Evolutionary conservation across 2,329 filamentous ascomycete species (phyloP), one percentile per base, ranked within the genome.

Genomic region (Claviceps humidiphila): DNA sequence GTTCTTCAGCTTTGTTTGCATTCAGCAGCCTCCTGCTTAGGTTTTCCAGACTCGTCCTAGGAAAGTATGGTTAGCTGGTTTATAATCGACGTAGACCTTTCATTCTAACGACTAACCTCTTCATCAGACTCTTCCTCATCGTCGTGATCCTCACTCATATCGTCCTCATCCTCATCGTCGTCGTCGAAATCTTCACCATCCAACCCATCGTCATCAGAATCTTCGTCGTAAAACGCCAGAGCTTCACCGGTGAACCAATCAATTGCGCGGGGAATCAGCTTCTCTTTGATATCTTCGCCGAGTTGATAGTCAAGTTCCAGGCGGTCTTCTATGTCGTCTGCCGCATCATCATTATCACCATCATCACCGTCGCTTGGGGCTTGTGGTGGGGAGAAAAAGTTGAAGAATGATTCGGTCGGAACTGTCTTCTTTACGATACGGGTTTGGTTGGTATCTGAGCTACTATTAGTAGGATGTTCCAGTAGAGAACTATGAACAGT

Each of bases 161-260:
- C 88, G 58, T 90, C 86, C 51, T 95, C 90, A 52, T 95, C 89
- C 54, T 96, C 91, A 17, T 94, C 89, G 30, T 96, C 90, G 40
- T 58, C 56, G 22, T 57, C 55, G 14, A 53, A 51, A 34, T 55
- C 54, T 40, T 53, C 54, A 45, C 24, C 52, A 13, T 90, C 85
- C 57, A 89, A 75, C 56, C 91, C 89, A 51, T 95, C 86, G 49
- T 80, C 81, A 41, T 91, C 86, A 55, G 95, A 71, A 8, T 53
- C 53, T 68, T 96, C 91, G 77, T 98, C 93, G 30, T 11, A 34
- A 62, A 89, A 98, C 61, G 93, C 90, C 58, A 98, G 83, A 60
- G 93, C 93, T 74, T 98, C 93, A 54, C 93, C 93, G 51, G 93
- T 98, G 71, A 98, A 98, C 93, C 93, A 98, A 73, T 98, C 93